Conservation (phyloP, 176 grass and related monocot genomes). For the Stipa capillata region DNA sequence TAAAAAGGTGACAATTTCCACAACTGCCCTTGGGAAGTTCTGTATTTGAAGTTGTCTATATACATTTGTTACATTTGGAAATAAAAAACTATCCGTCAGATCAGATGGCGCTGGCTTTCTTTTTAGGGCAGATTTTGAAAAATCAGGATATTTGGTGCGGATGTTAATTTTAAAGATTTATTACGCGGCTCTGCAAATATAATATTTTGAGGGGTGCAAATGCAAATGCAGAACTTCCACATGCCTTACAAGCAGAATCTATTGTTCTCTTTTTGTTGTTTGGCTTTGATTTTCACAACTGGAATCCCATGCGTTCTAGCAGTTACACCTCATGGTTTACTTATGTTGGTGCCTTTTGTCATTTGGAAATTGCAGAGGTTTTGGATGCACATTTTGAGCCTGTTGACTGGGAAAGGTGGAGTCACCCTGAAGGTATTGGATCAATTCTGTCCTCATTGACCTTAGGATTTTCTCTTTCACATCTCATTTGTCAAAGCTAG, state of each 20-base stretch:
- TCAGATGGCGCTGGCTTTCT: background rate
- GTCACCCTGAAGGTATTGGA: conserved; percentile 65
- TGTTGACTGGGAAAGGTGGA: conserved; percentile 64
- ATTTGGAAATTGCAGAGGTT: conserved; percentile 59
- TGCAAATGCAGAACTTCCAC: background rate
- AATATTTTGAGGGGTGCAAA: conserved; percentile 12
- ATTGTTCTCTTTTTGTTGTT: conserved; percentile 9
- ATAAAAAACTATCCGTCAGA: background rate
- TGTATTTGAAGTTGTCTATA: conserved; percentile 4
- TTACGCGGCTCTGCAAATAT: background rate
- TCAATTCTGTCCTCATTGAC: conserved; percentile 16
- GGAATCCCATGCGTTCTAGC: background rate
- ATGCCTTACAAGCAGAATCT: background rate
- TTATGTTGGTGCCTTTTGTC: conserved; percentile 20
- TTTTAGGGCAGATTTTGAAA: background rate
- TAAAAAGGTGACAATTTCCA: conserved; percentile 7
- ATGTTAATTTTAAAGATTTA: background rate
- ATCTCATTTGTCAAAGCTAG: conserved; percentile 12
- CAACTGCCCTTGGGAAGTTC: conserved; percentile 17
- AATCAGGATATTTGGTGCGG: background rate
- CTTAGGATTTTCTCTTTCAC: conserved; percentile 15
- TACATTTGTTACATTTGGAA: background rate
- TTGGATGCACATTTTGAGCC: conserved; percentile 63
- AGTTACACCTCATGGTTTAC: conserved; percentile 16
- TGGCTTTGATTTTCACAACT: conserved; percentile 6